A percentile compares a stretch with the other conserved stretches of the same genome.
Conservation (phyloP, 768 basidiomycete species). For the Hemileccinum rubropunctum region DNA sequence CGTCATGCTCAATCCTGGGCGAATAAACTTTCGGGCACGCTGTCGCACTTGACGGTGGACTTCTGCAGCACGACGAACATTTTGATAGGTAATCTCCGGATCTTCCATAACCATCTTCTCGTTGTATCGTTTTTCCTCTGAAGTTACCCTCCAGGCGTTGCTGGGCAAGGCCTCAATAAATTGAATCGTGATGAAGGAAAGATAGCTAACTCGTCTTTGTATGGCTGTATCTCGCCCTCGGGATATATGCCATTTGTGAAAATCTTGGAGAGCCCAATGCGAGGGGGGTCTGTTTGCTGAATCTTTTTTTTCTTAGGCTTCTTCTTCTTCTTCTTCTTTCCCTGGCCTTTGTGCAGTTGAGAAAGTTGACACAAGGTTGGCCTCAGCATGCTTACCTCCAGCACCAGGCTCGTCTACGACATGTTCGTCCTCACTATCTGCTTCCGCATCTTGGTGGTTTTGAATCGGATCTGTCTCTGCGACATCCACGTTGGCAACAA, state of each 20-base stretch:
- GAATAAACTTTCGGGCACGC: slow-evolving; percentile 78
- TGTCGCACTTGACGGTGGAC: slow-evolving; percentile 91
- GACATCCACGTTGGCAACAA: slow-evolving; percentile 8
- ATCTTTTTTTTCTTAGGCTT: slow-evolving; percentile 83
- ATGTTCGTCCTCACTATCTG: slow-evolving; percentile 35
- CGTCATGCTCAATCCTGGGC: slow-evolving; percentile 91
- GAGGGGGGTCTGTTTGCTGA: slow-evolving; percentile 89
- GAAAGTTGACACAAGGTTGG: not conserved
- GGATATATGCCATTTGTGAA: slow-evolving; percentile 87
- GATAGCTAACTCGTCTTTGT: slow-evolving; percentile 80
- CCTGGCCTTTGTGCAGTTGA: slow-evolving; percentile 43
- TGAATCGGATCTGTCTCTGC: slow-evolving; percentile 11
- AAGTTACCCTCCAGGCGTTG: slow-evolving; percentile 84
- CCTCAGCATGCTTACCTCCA: slow-evolving; percentile 26
- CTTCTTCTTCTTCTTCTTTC: slow-evolving; percentile 94
- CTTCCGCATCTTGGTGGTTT: slow-evolving; percentile 25
- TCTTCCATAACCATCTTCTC: slow-evolving; percentile 79
- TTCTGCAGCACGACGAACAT: slow-evolving; percentile 90
- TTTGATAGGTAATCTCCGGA: slow-evolving; percentile 81
- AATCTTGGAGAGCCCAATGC: slow-evolving; percentile 83
- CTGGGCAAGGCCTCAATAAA: slow-evolving; percentile 39
- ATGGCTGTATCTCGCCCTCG: slow-evolving; percentile 87
- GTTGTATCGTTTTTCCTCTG: slow-evolving; percentile 84
- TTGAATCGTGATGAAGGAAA: not conserved
- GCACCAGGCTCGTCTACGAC: slow-evolving; percentile 20